Base-by-base conservation (phyloP, 495 filamentous ascomycete genomes). In the Penicillium coffeae region DNA sequence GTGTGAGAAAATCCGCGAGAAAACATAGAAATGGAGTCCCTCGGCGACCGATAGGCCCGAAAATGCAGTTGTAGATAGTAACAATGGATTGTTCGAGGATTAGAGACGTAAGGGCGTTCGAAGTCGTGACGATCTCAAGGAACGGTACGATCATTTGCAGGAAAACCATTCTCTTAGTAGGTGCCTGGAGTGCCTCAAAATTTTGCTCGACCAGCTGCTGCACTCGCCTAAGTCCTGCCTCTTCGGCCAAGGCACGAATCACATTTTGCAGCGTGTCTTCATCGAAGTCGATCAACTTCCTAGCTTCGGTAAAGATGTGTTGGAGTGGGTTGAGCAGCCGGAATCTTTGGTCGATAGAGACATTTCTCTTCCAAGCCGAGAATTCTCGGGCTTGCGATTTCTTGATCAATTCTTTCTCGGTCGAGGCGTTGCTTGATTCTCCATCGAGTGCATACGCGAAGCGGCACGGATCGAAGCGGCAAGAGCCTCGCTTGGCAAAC, bases 401-500 rank as follows among this genome's bases (percentile, higher is more conserved):
- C 25, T 10, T 30, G 25, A 4, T n/a, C n/a, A n/a, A 10, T 5
- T 30, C 25, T 30, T 30, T 4, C 25, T 30, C 25, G 10, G 5
- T 30, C 25, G 10, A 30, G 25, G 4, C 10, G 25, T 30, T 30
- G 25, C 10, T 30, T 10, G 25, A 10, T 30, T 30, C 5, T 10
- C 10, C 25, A 10, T 30, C 25, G 4, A 4, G 18, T 14, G 14
- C 20, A 45, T 45, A 32, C 8, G 25, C 42, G n/a, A 36, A 45
- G n/a, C 42, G 42, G 36, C 42, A 45, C 13, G 15, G 9, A n/a
- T 45, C 34, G 25, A 45, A 45, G 13, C 42, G 42, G 15, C 42
- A 45, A 32, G 32, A 36, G 32, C 42, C 42, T 2, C 6, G 0
- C 8, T 12, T 15, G 3, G 42, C 42, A 22, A 45, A 45, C 0